Conservation (phyloP, 2,329 filamentous ascomycete genomes). For the Fusarium nelsonii region DNA sequence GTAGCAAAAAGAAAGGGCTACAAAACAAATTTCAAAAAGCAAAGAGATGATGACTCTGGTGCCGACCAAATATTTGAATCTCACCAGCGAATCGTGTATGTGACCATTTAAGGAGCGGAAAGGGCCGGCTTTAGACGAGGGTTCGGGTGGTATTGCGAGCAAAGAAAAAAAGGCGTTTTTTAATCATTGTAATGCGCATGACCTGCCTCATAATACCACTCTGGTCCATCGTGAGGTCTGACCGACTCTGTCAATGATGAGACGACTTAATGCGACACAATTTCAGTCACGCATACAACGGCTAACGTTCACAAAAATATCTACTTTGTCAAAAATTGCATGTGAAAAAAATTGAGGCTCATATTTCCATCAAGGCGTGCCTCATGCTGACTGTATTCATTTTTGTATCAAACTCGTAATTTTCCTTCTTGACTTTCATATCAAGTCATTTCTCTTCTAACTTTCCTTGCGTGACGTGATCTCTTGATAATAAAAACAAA, state of each 20-base stretch:
- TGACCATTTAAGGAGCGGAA: slow-evolving; percentile 39
- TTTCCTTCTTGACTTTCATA: slow-evolving; percentile 38
- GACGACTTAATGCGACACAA: slow-evolving; percentile 8
- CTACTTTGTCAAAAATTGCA: not conserved
- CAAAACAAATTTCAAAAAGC: slow-evolving; percentile 57
- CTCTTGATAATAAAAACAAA: slow-evolving; percentile 33
- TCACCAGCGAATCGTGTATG: slow-evolving; percentile 33
- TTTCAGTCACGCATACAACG: not conserved
- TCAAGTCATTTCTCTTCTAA: slow-evolving; percentile 38
- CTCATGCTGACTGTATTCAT: slow-evolving; percentile 40
- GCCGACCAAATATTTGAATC: slow-evolving; percentile 38
- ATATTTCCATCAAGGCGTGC: slow-evolving; percentile 30
- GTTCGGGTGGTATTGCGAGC: slow-evolving; percentile 34
- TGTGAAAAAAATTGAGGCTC: slow-evolving; percentile 30
- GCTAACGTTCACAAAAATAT: not conserved
- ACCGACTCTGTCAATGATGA: slow-evolving; percentile 1
- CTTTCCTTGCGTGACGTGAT: slow-evolving; percentile 40
- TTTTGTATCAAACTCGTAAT: slow-evolving; percentile 42
- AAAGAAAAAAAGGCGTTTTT: slow-evolving; percentile 38
- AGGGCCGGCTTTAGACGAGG: slow-evolving; percentile 41
- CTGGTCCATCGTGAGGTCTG: slow-evolving; percentile 22
- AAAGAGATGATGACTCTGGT: slow-evolving; percentile 53
- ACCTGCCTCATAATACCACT: slow-evolving; percentile 25
- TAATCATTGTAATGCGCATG: slow-evolving; percentile 32
- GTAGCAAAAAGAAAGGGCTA: slow-evolving; percentile 64